Evolutionary conservation across 2,329 filamentous ascomycete species (phyloP).

Genomic region (Neonectria punicea): DNA sequence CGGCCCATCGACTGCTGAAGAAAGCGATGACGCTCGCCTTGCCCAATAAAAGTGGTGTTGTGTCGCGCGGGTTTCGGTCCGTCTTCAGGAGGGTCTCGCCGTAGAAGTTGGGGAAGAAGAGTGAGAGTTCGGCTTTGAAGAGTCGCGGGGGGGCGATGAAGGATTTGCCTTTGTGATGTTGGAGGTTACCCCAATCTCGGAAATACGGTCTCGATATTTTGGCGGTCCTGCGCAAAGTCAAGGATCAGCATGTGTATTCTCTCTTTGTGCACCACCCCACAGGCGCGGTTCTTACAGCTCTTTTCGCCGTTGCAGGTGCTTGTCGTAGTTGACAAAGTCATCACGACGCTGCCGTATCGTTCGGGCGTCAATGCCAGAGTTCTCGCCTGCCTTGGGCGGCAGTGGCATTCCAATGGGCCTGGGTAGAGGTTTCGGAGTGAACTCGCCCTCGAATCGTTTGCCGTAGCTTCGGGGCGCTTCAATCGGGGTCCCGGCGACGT

Average conservation of each 20-base stretch:
- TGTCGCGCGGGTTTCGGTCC: constrained; percentile 66
- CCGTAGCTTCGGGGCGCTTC: constrained; percentile 70
- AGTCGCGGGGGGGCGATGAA: constrained; percentile 87
- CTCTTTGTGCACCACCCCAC: too few relatives aligned
- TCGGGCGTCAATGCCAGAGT: constrained; percentile 79
- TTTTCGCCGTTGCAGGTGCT: constrained; percentile 80
- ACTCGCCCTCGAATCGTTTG: constrained; percentile 60
- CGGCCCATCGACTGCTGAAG: constrained; percentile 87
- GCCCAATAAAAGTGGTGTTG: constrained; percentile 78
- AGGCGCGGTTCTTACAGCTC: constrained; percentile 68
- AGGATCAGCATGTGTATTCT: constrained; percentile 16
- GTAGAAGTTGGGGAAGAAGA: constrained; percentile 94
- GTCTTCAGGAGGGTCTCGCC: constrained; percentile 78
- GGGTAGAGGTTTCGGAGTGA: constrained; percentile 68
- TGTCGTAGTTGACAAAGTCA: constrained; percentile 87
- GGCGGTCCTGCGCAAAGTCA: constrained; percentile 63
- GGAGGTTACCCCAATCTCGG: constrained; percentile 91
- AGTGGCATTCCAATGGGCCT: constrained; percentile 85
- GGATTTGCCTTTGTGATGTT: constrained; percentile 86
- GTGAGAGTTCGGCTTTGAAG: constrained; percentile 82
- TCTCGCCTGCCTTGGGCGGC: constrained; percentile 81
- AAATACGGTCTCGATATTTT: constrained; percentile 91
- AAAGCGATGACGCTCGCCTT: constrained; percentile 82
- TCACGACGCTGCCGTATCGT: constrained; percentile 74
- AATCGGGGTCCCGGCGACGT: constrained; percentile 59